Base-by-base conservation (phyloP, 1,284 basidiomycete species). In the Farysia itapuensis region DNA sequence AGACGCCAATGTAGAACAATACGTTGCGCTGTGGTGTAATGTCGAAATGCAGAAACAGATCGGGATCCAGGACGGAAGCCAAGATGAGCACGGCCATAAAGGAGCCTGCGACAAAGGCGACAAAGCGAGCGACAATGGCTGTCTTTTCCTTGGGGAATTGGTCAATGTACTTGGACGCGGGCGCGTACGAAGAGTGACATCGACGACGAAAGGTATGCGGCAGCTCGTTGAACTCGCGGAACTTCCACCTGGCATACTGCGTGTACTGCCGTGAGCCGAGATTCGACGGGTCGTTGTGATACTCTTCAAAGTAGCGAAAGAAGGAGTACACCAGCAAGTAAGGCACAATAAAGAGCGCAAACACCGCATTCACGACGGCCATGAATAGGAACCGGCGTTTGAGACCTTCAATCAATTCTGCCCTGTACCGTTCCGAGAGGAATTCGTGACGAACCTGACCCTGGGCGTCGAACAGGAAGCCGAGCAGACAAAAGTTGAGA, bases 291-390 rank as follows among this genome's bases (percentile, higher is more conserved):
- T 98, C 90, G 79, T 96, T 93, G 82, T 93, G 94, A 74, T 96
- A 97, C 81, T 98, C 92, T 41, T 97, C 94, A 66, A 98, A 98
- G 78, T 99, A 98, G 13, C 93, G 89, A 82, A 99, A 98, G 83
- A 99, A 99, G 1, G 92, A 97, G 77, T 95, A 98, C 84, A 96
- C 87, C 33, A 96, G 78, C 33, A 96, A 83, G 78, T 97, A 98
- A n/a, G 93, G 79, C 25, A 98, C 89, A 68, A 99, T 97, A 79
- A 97, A 94, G 0, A 95, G 95, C 2, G 90, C 90, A 70, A 97
- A 92, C 13, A 94, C 84, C 2, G 89, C 89, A 68, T 99, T 99
- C 49, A 97, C 78, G 39, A 94, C 84, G 14, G 90, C 94, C 88
- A 97, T 94, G 77, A 98, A 94, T 51, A 94, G 85, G 75, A 99